Evolutionary conservation across 768 basidiomycete genomes (phyloP), one percentile per base, ranked within the genome.

Genomic region (Chalciporus chontae): DNA sequence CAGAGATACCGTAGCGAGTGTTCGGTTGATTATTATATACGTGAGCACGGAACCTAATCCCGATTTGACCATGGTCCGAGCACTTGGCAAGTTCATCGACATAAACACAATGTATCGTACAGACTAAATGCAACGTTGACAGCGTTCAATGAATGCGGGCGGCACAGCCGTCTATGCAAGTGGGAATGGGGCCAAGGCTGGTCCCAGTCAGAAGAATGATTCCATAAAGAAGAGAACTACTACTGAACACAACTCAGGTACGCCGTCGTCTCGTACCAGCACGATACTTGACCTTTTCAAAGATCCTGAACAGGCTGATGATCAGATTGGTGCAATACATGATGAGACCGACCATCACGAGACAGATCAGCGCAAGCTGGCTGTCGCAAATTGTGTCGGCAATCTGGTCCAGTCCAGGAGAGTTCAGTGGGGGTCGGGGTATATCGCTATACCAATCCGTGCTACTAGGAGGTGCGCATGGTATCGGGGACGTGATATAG

Each of bases 211-310:
- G 8, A 47, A 47, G 29, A 5, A 24, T 14, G 40, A 46, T 23
- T n/a, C 53, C 43, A 53, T 43, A 26, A 9, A 47, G 13, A 45
- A 44, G 18, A 11, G 39, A 40, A 23, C 26, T 31, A 14, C 10
- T 9, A 10, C 31, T 10, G 10, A n/a, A 13, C 6, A 29, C 23
- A 17, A 21, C 13, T 62, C 50, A 58, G 32, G 51, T 27, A 39
- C 53, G 60, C 47, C 54, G 59, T 36, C 34, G 34, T 31, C 67
- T 54, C 31, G 66, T 61, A 42, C 72, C 71, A 15, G 76, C 76
- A 52, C 79, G 81, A 60, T 84, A 84, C 69, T 93, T 92, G 54
- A 92, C 87, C 70, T 91, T 91, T 66, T 93, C 89, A 58, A 93
- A 90, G 50, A 93, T 90, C 55, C 90, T 75, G 70, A 83, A 93